A percentile compares a stretch with the other conserved stretches of the same genome.
Evolutionary conservation across 768 basidiomycete genomes (phyloP).

Genomic region (Boletus reticulatus): DNA sequence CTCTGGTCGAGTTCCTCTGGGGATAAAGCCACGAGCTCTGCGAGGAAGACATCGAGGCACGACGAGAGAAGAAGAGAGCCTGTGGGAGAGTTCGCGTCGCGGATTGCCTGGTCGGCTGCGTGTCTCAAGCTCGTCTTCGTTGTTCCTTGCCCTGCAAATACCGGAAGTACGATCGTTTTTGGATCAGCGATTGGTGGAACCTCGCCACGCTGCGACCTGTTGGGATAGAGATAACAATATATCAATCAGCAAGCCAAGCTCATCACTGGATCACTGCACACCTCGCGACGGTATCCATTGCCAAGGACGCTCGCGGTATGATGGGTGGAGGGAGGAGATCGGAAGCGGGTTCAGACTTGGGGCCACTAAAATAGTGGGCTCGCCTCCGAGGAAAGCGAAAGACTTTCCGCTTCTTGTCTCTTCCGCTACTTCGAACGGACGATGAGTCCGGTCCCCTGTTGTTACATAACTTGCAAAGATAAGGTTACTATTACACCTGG

Average conservation of each 20-base stretch:
- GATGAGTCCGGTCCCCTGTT: conserved; percentile 4
- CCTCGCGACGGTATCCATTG: conserved; percentile 4
- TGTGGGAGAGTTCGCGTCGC: conserved; percentile 40
- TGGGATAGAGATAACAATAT: background rate
- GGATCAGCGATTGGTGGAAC: conserved; percentile 7
- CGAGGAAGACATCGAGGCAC: conserved; percentile 48
- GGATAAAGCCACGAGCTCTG: conserved; percentile 49
- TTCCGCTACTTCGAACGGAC: conserved; percentile 17
- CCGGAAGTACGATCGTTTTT: conserved; percentile 35
- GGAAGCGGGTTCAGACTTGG: background rate
- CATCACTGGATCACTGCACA: background rate
- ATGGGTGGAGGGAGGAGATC: background rate
- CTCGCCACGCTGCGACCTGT: background rate
- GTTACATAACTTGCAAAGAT: conserved; percentile 28
- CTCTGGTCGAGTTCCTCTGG: conserved; percentile 31
- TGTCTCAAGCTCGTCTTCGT: conserved; percentile 30
- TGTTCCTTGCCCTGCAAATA: conserved; percentile 60
- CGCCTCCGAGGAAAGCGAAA: conserved; percentile 15
- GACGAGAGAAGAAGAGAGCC: conserved; percentile 48
- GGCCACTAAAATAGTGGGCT: conserved; percentile 15
- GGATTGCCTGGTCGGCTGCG: conserved; percentile 38
- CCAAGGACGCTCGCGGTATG: background rate
- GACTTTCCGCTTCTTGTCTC: conserved; percentile 20
- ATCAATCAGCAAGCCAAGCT: background rate
- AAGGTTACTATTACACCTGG: conserved; percentile 23